Evolutionary conservation across 768 basidiomycete genomes (phyloP).

Genomic region (Xanthoconium stramineum): DNA sequence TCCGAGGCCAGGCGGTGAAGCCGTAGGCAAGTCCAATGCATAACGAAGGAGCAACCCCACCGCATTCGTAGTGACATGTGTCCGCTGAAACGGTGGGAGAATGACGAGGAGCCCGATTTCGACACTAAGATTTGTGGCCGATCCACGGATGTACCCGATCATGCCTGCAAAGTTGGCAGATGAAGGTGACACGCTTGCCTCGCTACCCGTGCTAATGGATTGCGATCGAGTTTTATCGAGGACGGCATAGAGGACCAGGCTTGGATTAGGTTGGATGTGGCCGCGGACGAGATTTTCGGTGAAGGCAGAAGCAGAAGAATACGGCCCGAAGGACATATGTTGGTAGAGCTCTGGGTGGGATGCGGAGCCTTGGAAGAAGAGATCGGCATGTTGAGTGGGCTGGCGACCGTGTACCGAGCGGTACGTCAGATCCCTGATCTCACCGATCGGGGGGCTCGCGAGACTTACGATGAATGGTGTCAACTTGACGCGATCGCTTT

Average conservation of each 20-base stretch:
- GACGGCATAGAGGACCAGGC: slow-evolving; percentile 45
- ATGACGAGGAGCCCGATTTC: slow-evolving; percentile 58
- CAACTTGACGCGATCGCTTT: slow-evolving; percentile 47
- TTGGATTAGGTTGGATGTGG: slow-evolving; percentile 35
- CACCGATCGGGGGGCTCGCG: not conserved
- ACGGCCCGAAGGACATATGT: slow-evolving; percentile 53
- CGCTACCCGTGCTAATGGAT: not conserved
- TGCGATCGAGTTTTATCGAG: slow-evolving; percentile 44
- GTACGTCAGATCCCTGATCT: not conserved
- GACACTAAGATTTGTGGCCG: slow-evolving; percentile 37
- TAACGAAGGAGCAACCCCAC: slow-evolving; percentile 49
- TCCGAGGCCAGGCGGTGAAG: slow-evolving; percentile 41
- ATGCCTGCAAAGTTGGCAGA: slow-evolving; percentile 44
- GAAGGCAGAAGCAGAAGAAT: slow-evolving; percentile 36
- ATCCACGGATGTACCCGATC: slow-evolving; percentile 49
- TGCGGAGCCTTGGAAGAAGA: slow-evolving; percentile 35
- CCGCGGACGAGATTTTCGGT: slow-evolving; percentile 33
- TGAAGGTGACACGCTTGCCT: not conserved
- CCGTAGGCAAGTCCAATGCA: slow-evolving; percentile 38
- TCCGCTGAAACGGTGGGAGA: slow-evolving; percentile 57
- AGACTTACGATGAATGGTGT: slow-evolving; percentile 47
- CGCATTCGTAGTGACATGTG: slow-evolving; percentile 58
- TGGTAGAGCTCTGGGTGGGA: slow-evolving; percentile 41
- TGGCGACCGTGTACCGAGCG: slow-evolving; percentile 9
- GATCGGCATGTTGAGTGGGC: slow-evolving; percentile 44